These are phyloP conservation scores for Thinopyrum elongatum DNA, from an alignment of 176 grass and related monocot species.

Conservation along the genomic window DNA sequence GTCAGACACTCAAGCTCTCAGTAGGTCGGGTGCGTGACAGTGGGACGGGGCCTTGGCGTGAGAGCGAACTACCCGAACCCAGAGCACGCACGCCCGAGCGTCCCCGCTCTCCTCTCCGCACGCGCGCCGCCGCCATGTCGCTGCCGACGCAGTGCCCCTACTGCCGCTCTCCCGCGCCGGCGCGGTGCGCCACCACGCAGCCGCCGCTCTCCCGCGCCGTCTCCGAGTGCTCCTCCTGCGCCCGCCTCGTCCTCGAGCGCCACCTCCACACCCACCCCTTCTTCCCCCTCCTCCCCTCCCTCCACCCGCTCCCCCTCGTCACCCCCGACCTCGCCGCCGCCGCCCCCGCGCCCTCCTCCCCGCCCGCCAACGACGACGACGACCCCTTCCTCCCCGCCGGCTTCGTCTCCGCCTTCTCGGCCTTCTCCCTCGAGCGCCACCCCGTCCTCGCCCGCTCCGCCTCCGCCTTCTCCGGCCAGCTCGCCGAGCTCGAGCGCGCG, in stretches of 20 bases:
- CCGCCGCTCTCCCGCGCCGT: constrained; percentile 59
- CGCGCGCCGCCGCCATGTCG: constrained; percentile 32
- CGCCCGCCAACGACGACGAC: constrained; percentile 24
- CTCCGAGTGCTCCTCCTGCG: constrained; percentile 82
- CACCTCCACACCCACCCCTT: constrained; percentile 80
- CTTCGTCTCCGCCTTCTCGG: constrained; percentile 94
- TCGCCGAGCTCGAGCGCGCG: constrained; percentile 91
- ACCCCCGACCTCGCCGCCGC: constrained; percentile 72
- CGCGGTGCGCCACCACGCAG: constrained; percentile 62
- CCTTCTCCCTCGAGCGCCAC: constrained; percentile 81
- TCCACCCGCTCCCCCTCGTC: constrained; percentile 73
- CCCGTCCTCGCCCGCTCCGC: constrained; percentile 81
- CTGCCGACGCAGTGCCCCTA: constrained; percentile 68
- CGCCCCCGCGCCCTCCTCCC: constrained; percentile 1
- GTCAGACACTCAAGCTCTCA: no score
- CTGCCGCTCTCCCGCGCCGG: constrained; percentile 48
- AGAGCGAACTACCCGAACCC: background rate
- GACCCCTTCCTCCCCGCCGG: constrained; percentile 89
- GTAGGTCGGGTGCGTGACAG: no score
- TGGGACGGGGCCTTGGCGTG: no score
- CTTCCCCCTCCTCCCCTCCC: constrained; percentile 66
- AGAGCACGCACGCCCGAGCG: background rate
- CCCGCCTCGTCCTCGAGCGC: constrained; percentile 73
- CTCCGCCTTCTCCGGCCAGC: constrained; percentile 87
- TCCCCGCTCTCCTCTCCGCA: background rate